Conservation (phyloP, 2,329 filamentous ascomycete species). For the Pseudogymnoascus verrucosus region DNA sequence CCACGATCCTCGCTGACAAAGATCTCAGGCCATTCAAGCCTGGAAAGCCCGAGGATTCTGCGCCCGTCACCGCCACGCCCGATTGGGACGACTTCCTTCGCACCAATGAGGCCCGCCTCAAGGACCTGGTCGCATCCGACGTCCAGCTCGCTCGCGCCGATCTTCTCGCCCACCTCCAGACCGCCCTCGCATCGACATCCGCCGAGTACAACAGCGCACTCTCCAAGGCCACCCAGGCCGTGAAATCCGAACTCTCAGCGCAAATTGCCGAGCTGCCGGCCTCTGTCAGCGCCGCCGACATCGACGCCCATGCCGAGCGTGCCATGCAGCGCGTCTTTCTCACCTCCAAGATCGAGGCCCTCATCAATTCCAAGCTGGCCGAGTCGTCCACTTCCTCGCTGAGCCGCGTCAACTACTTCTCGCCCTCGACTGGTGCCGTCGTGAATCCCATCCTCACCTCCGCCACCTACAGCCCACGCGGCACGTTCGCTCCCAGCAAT, state of each 20-base stretch:
- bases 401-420: slow-evolving; percentile 66
- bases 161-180: slow-evolving; percentile 4
- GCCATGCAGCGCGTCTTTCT: slow-evolving; percentile 4
- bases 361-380: slow-evolving; percentile 17
- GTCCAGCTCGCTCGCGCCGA: slow-evolving; percentile 18
- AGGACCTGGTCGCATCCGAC: slow-evolving; percentile 33
- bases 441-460: slow-evolving; percentile 56
- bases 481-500: slow-evolving; percentile 18
- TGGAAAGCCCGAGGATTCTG: background rate
- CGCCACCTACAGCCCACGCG: slow-evolving; percentile 38
- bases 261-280: background rate
- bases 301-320: background rate
- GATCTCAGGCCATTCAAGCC: slow-evolving; percentile 9
- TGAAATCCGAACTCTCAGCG: background rate
- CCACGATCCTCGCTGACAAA: slow-evolving; percentile 42
- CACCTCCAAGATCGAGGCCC: slow-evolving; percentile 12
- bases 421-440: slow-evolving; percentile 53
- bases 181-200: background rate
- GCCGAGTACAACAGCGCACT: background rate
- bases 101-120: slow-evolving; percentile 37
- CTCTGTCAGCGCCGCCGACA: background rate
- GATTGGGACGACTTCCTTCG: slow-evolving; percentile 35
- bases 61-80: background rate
- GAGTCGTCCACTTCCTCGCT: slow-evolving; percentile 3
- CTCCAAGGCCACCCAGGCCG: background rate